Conservation (phyloP, 2,329 filamentous ascomycete genomes). For the Arthroderma uncinatum region DNA sequence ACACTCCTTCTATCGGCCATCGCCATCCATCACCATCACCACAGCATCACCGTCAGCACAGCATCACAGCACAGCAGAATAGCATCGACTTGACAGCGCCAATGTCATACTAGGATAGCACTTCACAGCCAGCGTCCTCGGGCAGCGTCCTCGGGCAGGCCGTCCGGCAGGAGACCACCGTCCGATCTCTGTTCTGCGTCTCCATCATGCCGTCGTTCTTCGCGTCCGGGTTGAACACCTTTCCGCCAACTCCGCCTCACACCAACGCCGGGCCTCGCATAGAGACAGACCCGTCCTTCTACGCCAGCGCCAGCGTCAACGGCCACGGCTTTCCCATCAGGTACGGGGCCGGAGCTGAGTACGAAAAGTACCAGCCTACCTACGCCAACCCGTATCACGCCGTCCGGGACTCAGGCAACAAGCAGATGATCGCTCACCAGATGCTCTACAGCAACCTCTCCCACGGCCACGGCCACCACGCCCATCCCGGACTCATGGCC, state of each 20-base stretch:
- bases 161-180: slow-evolving; percentile 17
- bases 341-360: slow-evolving; percentile 36
- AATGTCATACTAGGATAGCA: too few relatives aligned
- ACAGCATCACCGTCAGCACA: too few relatives aligned
- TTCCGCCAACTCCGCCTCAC: slow-evolving; percentile 35
- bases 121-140: background rate
- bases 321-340: slow-evolving; percentile 27
- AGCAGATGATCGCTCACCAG: slow-evolving; percentile 20
- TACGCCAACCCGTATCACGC: slow-evolving; percentile 13
- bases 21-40: slow-evolving; percentile 4
- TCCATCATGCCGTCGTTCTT: slow-evolving; percentile 35
- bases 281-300: slow-evolving; percentile 31
- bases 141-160: background rate
- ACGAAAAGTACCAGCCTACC: slow-evolving; percentile 36
- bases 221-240: slow-evolving; percentile 30
- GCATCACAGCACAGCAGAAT: too few relatives aligned
- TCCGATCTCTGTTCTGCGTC: slow-evolving; percentile 16
- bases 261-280: slow-evolving; percentile 28
- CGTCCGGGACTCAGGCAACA: background rate
- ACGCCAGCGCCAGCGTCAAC: slow-evolving; percentile 28
- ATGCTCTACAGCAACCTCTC: background rate
- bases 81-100: too few relatives aligned
- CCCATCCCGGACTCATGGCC: slow-evolving; percentile 27
- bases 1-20: too few relatives aligned
- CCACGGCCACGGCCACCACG: background rate